phyloP scores from a whole-genome alignment of 345 rosid species.

The Gynandropsis gynandra region DNA sequence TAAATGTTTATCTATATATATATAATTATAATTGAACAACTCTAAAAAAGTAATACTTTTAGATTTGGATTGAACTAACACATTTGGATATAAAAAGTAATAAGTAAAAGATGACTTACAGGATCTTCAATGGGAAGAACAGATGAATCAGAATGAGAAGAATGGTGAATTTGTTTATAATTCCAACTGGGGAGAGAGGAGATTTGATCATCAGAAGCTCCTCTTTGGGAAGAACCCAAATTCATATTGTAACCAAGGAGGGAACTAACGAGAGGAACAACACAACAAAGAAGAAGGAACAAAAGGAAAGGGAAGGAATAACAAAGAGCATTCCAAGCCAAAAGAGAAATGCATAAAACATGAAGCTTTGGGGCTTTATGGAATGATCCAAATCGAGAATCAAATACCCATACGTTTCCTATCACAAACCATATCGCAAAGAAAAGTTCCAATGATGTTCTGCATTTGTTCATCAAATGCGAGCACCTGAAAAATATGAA shows the following conservation, averaged over 20 bases:
- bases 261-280: conserved; percentile 71
- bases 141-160: conserved; percentile 28
- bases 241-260: conserved; percentile 93
- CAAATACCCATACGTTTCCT: conserved; percentile 98
- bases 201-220: conserved; percentile 91
- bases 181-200: conserved; percentile 76
- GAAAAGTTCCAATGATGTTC: conserved; percentile 87
- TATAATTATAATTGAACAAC: too few relatives aligned
- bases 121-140: conserved; percentile 36
- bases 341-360: conserved; percentile 76
- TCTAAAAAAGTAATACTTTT: too few relatives aligned
- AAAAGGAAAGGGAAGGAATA: conserved; percentile 88
- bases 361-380: conserved; percentile 77
- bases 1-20: too few relatives aligned
- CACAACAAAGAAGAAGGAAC: conserved; percentile 80
- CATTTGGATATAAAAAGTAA: background rate
- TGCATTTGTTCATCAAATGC: conserved; percentile 86
- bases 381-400: conserved; percentile 81
- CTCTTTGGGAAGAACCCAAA: conserved; percentile 65
- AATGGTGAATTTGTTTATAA: conserved; percentile 42
- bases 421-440: conserved; percentile 99
- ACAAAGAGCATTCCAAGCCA: conserved; percentile 85
- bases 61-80: too few relatives aligned
- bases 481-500: conserved; percentile 48
- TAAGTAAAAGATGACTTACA: conserved; percentile 27